Evolutionary conservation across 805 yeast species (phyloP).

Genomic region (Cyberlindnera japonica): DNA sequence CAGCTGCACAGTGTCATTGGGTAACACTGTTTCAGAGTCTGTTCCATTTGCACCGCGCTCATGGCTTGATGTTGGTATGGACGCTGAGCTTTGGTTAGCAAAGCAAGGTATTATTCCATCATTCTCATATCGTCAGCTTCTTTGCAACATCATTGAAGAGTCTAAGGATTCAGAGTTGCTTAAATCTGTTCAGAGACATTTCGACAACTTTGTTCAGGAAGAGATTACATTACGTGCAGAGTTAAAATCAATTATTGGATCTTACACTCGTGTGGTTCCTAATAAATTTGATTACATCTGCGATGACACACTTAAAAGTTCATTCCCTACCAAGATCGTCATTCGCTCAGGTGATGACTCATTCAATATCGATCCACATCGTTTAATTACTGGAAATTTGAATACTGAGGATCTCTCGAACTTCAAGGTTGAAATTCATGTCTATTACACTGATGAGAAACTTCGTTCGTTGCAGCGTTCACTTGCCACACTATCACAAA

Average conservation of each 20-base stretch:
- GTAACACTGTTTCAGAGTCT: conserved; percentile 53
- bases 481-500: conserved; percentile 40
- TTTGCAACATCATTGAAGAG: conserved; percentile 41
- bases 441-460: conserved; percentile 50
- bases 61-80: conserved; percentile 51
- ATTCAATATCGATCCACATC: conserved; percentile 31
- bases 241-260: conserved; percentile 32
- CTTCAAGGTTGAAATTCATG: conserved; percentile 41
- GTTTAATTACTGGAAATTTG: conserved; percentile 26
- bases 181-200: conserved; percentile 32
- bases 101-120: conserved; percentile 47
- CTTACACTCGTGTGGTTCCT: conserved; percentile 31
- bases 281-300: conserved; percentile 42
- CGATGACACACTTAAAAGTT: conserved; percentile 47
- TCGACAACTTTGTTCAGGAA: conserved; percentile 31
- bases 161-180: conserved; percentile 39
- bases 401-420: conserved; percentile 6
- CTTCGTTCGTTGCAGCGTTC: conserved; percentile 36
- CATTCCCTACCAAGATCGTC: conserved; percentile 54
- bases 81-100: conserved; percentile 49
- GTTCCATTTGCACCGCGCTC: conserved; percentile 51
- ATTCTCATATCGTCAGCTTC: conserved; percentile 47
- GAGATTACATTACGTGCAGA: conserved; percentile 43
- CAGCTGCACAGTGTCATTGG: conserved; percentile 48
- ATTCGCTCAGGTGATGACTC: conserved; percentile 32